Base-by-base conservation (phyloP, 805 yeast genomes). In the Wickerhamomyces ciferrii region DNA sequence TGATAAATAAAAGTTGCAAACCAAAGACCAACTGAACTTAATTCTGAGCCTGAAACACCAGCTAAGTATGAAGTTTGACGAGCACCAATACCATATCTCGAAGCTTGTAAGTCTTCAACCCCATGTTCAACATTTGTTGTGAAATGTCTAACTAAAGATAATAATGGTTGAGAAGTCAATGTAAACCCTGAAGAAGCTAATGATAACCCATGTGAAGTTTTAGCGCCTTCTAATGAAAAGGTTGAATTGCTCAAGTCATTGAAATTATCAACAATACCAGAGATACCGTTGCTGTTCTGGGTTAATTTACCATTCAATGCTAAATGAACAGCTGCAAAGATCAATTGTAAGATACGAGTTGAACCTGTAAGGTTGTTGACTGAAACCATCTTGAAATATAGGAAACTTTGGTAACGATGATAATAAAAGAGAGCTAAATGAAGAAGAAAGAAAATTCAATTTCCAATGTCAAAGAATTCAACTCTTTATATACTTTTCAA, bases 1-100 rank as follows among this genome's bases (percentile, higher is more conserved):
- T 56, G 53, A 40, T 60, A 47, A 34, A 62, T 53, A 17, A 54
- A 50, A 20, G 50, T 53, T 18, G 58, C 55, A 24, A 61, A 49
- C 59, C 58, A 52, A 13, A 56, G 45, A 2, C 42, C 43, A n/a
- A 60, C 40, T 2, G 60, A 48, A 5, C 55, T 25, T 6, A 53
- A 18, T 46, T 65, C 68, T 25, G 48, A 35, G 3, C 39, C 29
- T 3, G 48, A 13, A 3, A 55, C 10, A 20, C 51, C 47, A 6
- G 36, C 5, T 3, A 49, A 32, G 32, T 50, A 53, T 0, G 24
- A 15, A 7, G 19, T 20, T 23, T 55, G 50, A 2, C 41, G 32
- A 2, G 23, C 15, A 48, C 29, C 10, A 17, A 23, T 39, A 7
- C 31, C 41, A 23, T 17, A 21, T 25, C 41, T 23, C n/a, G 18